Conservation (phyloP, 192 early-diverging fungal species). For the Cetraspora pellucida region DNA sequence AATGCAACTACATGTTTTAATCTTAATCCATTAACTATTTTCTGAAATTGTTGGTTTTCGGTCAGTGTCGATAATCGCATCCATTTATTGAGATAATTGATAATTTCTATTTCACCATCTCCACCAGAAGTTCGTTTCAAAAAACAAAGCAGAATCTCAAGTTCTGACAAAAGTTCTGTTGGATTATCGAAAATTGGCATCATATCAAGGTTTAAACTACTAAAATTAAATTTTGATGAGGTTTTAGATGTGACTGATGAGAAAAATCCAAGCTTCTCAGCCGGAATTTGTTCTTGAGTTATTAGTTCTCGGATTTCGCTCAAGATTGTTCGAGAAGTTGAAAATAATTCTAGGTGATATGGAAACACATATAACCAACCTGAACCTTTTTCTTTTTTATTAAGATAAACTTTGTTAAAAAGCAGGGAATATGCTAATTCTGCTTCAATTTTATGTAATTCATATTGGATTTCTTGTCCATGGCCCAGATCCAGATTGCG, state of each 20-base stretch:
- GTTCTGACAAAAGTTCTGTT: conserved; percentile 11
- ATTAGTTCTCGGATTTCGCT: conserved; percentile 14
- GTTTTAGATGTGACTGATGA: not conserved
- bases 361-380: conserved; percentile 15
- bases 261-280: not conserved
- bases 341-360: conserved; percentile 33
- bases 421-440: conserved; percentile 15
- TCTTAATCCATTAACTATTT: not conserved
- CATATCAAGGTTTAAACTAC: no score
- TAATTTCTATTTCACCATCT: conserved; percentile 18
- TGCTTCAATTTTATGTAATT: conserved; percentile 27
- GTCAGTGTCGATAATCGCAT: conserved; percentile 7
- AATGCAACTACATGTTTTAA: conserved; percentile 18
- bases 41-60: not conserved
- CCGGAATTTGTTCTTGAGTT: conserved; percentile 19
- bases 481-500: not conserved
- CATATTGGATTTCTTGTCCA: conserved; percentile 11
- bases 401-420: conserved; percentile 30
- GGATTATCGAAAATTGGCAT: not conserved
- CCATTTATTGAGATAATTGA: conserved; percentile 26
- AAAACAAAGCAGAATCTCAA: conserved; percentile 35
- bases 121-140: conserved; percentile 21
- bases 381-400: conserved; percentile 4
- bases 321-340: conserved; percentile 2
- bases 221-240: not conserved